Evolutionary conservation across 768 basidiomycete genomes (phyloP).

Genomic region (Rhizopogon vinicolor): DNA sequence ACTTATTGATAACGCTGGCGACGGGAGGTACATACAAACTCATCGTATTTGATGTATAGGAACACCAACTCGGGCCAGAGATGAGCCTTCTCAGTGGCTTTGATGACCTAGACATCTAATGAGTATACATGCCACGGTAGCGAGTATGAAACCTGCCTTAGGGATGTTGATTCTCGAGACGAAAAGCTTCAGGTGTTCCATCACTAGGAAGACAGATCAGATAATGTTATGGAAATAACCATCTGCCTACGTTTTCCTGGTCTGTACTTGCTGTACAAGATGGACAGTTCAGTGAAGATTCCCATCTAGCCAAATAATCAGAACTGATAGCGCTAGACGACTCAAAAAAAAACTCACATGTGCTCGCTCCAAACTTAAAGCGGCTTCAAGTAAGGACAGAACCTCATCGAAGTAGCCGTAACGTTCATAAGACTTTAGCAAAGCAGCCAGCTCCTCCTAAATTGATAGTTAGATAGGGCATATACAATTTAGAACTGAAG

Average conservation of each 20-base stretch:
- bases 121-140: background rate
- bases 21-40: slow-evolving; percentile 57
- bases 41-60: slow-evolving; percentile 97
- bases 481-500: slow-evolving; percentile 8
- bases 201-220: slow-evolving; percentile 48
- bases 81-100: slow-evolving; percentile 92
- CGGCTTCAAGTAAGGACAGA: slow-evolving; percentile 87
- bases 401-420: slow-evolving; percentile 95
- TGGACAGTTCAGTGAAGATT: slow-evolving; percentile 93
- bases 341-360: slow-evolving; percentile 49
- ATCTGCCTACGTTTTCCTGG: slow-evolving; percentile 75
- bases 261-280: slow-evolving; percentile 91
- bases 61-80: slow-evolving; percentile 99
- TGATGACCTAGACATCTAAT: slow-evolving; percentile 62
- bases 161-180: slow-evolving; percentile 97
- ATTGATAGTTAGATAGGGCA: slow-evolving; percentile 4
- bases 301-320: slow-evolving; percentile 60
- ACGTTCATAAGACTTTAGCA: slow-evolving; percentile 83
- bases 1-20: background rate
- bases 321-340: background rate
- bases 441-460: slow-evolving; percentile 71
- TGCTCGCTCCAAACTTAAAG: slow-evolving; percentile 92
- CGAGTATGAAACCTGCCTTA: slow-evolving; percentile 45
- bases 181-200: slow-evolving; percentile 98
- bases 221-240: slow-evolving; percentile 4